Conservation (phyloP, 371 early-diverging fungal genomes). For the Zopfochytrium polystomum region DNA sequence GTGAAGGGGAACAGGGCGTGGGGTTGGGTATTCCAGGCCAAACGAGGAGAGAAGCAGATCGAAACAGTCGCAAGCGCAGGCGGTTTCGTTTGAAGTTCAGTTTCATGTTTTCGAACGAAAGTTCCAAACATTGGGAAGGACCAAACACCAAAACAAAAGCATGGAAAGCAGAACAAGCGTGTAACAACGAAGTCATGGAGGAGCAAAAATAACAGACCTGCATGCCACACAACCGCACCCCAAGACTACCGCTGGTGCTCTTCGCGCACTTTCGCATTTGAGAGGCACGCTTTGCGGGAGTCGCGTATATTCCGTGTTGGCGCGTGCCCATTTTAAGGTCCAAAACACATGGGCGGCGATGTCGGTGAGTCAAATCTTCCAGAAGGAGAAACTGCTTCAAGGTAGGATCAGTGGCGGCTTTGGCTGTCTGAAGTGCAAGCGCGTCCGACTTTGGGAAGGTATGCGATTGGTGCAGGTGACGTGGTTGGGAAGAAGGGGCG, state of each 20-base stretch:
- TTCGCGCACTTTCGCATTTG: slow-evolving; percentile 87
- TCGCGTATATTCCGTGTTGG: slow-evolving; percentile 89
- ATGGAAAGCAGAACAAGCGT: not conserved
- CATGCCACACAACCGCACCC: slow-evolving; percentile 95
- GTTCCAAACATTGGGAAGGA: no score
- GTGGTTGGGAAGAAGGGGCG: no score
- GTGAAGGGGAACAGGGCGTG: not conserved
- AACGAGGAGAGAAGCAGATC: no score
- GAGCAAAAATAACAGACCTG: slow-evolving; percentile 60
- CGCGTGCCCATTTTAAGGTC: slow-evolving; percentile 98
- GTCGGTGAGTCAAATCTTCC: slow-evolving; percentile 85
- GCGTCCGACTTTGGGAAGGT: no score
- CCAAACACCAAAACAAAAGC: not conserved
- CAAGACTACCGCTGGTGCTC: slow-evolving; percentile 84
- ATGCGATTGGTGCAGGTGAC: no score
- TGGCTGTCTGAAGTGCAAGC: no score
- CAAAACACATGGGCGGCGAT: slow-evolving; percentile 78
- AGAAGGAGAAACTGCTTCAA: slow-evolving; percentile 76
- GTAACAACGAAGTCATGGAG: not conserved
- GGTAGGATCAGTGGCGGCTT: slow-evolving; percentile 1
- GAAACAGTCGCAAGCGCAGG: no score
- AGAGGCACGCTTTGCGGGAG: slow-evolving; percentile 72
- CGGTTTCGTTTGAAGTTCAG: no score
- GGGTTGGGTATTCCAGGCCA: not conserved
- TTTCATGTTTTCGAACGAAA: no score